Conservation (phyloP, 2,329 filamentous ascomycete species). For the Pestalotiopsis sp. region DNA sequence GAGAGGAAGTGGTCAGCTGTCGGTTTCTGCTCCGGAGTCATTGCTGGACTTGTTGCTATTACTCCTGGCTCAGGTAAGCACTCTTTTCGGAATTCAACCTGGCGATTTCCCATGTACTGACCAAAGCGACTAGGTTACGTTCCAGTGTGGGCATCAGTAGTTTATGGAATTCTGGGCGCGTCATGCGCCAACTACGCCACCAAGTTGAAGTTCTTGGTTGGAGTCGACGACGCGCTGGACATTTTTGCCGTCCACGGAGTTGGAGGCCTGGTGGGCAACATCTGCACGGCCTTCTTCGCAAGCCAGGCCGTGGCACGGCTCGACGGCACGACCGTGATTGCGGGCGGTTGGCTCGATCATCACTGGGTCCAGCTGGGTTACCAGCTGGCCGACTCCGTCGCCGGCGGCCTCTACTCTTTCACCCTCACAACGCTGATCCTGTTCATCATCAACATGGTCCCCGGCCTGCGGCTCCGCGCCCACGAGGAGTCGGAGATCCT, state of each 20-base stretch:
- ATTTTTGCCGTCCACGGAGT: slow-evolving; percentile 85
- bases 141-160: slow-evolving; percentile 79
- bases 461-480: slow-evolving; percentile 73
- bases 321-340: slow-evolving; percentile 68
- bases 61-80: slow-evolving; percentile 76
- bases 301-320: slow-evolving; percentile 82
- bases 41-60: slow-evolving; percentile 84
- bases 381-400: slow-evolving; percentile 79
- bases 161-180: slow-evolving; percentile 78
- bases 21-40: slow-evolving; percentile 88
- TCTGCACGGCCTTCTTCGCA: slow-evolving; percentile 81
- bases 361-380: slow-evolving; percentile 84
- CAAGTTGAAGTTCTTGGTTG: slow-evolving; percentile 83
- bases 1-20: slow-evolving; percentile 93
- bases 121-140: slow-evolving; percentile 59
- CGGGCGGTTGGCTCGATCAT: slow-evolving; percentile 80
- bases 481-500: slow-evolving; percentile 78
- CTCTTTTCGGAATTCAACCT: neutral
- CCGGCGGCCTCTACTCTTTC: slow-evolving; percentile 79
- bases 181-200: slow-evolving; percentile 85
- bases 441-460: slow-evolving; percentile 77
- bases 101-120: slow-evolving; percentile 8
- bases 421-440: slow-evolving; percentile 76
- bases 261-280: slow-evolving; percentile 77
- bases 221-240: slow-evolving; percentile 83